phyloP scores from a whole-genome alignment of 257 asterid species.

The Rubia yunnanensis region DNA sequence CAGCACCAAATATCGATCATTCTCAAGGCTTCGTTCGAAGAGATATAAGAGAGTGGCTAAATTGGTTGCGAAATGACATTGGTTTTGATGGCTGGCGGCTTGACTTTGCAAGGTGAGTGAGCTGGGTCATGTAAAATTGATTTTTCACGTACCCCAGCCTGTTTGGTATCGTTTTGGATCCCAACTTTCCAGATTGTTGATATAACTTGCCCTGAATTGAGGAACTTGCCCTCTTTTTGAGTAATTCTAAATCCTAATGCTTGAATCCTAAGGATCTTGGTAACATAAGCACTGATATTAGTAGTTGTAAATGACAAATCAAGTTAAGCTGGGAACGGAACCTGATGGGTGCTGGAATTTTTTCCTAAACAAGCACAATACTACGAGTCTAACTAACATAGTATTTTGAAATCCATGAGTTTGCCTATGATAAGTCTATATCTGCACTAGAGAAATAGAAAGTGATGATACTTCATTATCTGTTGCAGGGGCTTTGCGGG shows the following conservation, averaged over 20 bases:
- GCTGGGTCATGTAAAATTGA: background rate
- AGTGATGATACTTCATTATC: background rate
- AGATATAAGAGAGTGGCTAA: conserved; percentile 43
- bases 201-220: background rate
- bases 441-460: background rate
- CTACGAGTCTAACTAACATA: background rate
- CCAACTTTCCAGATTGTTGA: background rate
- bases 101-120: conserved; percentile 38
- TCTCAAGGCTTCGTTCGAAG: conserved; percentile 45
- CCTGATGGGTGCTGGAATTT: background rate
- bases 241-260: background rate
- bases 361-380: background rate
- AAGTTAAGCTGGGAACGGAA: background rate
- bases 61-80: conserved; percentile 43
- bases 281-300: background rate
- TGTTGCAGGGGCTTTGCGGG: conserved; percentile 45
- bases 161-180: background rate
- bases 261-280: background rate
- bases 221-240: background rate
- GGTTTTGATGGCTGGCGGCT: conserved; percentile 63
- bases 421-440: background rate
- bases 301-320: background rate
- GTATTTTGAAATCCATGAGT: background rate
- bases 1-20: conserved; percentile 55
- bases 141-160: background rate